Conservation (phyloP, 2,329 filamentous ascomycete genomes). For the Didymellaceae sp. region DNA sequence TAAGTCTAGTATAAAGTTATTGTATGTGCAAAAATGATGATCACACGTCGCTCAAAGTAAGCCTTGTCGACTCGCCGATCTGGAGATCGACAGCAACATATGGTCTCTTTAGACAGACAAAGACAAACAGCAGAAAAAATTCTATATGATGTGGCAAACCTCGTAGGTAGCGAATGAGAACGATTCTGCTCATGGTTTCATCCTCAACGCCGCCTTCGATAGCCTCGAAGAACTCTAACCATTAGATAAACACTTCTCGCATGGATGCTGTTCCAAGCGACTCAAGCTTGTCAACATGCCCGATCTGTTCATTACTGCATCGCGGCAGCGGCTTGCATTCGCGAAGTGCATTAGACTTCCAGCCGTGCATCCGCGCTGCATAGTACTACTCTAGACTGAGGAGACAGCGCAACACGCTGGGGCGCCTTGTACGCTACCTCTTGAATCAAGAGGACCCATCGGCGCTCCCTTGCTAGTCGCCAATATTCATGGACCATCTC, state of each 20-base stretch:
- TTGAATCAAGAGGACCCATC: neutral
- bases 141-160: no score
- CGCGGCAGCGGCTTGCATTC: conserved; percentile 14
- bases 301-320: conserved; percentile 10
- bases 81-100: conserved; percentile 4
- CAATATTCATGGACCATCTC: neutral
- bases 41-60: neutral
- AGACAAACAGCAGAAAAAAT: no score
- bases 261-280: neutral
- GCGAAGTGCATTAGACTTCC: conserved; percentile 16
- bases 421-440: conserved; percentile 4
- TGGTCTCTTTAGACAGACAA: no score
- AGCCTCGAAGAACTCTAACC: conserved; percentile 2
- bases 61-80: conserved; percentile 9
- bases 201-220: neutral
- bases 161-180: no score
- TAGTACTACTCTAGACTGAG: conserved; percentile 25
- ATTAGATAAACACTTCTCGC: neutral
- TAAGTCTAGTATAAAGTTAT: no score
- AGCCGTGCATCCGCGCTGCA: conserved; percentile 12
- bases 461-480: neutral
- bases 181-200: no score
- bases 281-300: neutral
- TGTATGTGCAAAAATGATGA: no score
- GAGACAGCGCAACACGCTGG: conserved; percentile 1